These are phyloP conservation scores for Spiromastix sp. DNA, from an alignment of 2,329 filamentous ascomycete genomes.

Conservation along the genomic window DNA sequence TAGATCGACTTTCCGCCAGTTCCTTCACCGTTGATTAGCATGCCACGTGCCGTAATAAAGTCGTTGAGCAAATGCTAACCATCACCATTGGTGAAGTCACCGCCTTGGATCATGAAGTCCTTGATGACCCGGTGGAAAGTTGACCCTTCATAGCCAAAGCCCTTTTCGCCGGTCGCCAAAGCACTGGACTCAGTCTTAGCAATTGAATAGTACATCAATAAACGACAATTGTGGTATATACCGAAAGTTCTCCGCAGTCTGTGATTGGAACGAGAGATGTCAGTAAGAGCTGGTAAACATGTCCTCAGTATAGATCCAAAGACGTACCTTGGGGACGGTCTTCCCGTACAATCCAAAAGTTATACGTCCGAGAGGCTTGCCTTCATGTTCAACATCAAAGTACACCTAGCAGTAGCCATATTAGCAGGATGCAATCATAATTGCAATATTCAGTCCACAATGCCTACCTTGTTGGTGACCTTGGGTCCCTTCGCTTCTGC, in stretches of 20 bases:
- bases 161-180: conserved; percentile 56
- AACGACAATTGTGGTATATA: conserved; percentile 18
- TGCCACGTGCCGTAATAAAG: not conserved
- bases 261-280: conserved; percentile 4
- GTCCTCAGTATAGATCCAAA: not conserved
- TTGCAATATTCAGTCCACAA: not conserved
- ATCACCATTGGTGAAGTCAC: conserved; percentile 56
- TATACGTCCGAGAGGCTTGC: conserved; percentile 49
- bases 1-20: conserved; percentile 61
- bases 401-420: conserved; percentile 39
- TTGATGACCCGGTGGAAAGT: conserved; percentile 62
- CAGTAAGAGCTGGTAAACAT: conserved; percentile 2
- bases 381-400: conserved; percentile 56
- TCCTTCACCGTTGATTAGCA: conserved; percentile 24
- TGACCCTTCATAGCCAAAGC: conserved; percentile 56
- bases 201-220: not conserved
- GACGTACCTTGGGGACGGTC: conserved; percentile 51
- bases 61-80: conserved; percentile 23
- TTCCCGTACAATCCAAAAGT: conserved; percentile 58
- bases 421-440: not conserved
- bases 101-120: conserved; percentile 61
- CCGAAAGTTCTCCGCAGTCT: conserved; percentile 58
- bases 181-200: conserved; percentile 23
- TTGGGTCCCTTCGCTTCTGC: conserved; percentile 79
- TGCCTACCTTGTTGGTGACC: conserved; percentile 77